Conservation (phyloP, 208 protist genomes). For the Borovskyia barvae region DNA sequence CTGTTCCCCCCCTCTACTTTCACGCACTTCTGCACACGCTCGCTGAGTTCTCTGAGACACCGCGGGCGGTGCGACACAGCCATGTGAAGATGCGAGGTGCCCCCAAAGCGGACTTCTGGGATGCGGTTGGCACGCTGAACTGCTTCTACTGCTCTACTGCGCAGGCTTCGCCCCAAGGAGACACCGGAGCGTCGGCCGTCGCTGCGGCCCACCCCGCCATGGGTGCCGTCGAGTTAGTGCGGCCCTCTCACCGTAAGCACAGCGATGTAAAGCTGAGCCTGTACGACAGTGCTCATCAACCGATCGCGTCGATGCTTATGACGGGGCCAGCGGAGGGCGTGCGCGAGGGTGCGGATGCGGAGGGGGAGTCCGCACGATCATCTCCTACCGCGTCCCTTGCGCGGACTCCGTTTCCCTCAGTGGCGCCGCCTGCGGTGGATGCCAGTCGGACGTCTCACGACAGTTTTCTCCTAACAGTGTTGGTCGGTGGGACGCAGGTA, state of each 20-base stretch:
- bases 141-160: conserved; percentile 66
- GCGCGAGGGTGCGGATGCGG: not conserved
- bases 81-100: conserved; percentile 41
- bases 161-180: conserved; percentile 5
- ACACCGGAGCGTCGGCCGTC: not conserved
- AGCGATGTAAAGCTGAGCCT: conserved; percentile 74
- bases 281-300: conserved; percentile 42
- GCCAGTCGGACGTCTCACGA: not conserved
- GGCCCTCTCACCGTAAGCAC: conserved; percentile 45
- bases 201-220: conserved; percentile 41
- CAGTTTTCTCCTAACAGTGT: not conserved
- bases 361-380: not conserved
- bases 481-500: conserved; percentile 18
- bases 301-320: conserved; percentile 63
- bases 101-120: conserved; percentile 73
- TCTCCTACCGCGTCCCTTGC: not conserved
- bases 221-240: conserved; percentile 72
- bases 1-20: conserved; percentile 58
- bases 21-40: conserved; percentile 77
- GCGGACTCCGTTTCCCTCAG: not conserved
- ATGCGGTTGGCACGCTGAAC: conserved; percentile 62
- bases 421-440: not conserved
- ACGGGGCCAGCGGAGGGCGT: conserved; percentile 32
- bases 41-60: conserved; percentile 75
- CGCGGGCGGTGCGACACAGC: conserved; percentile 44